These are phyloP conservation scores for Tylopilus vinaceipallidus DNA, from an alignment of 768 basidiomycete species.

Conservation along the genomic window DNA sequence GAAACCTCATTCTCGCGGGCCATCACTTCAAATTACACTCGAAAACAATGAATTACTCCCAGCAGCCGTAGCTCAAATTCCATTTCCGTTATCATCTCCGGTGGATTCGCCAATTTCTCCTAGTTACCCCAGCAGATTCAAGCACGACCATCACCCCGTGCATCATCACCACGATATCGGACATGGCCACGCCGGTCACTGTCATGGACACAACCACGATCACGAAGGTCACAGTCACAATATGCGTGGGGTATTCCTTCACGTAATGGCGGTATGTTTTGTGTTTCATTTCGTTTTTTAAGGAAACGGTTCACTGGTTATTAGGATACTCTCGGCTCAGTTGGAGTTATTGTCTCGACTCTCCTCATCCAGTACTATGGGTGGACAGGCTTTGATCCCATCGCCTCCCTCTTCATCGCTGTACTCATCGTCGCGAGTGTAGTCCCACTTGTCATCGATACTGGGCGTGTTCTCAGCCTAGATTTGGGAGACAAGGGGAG, in stretches of 20 bases:
- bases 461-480: constrained; percentile 81
- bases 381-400: constrained; percentile 98
- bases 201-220: constrained; percentile 49
- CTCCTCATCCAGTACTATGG: constrained; percentile 93
- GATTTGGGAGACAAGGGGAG: constrained; percentile 70
- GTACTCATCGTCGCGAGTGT: constrained; percentile 94
- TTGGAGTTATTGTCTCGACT: constrained; percentile 97
- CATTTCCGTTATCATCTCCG: constrained; percentile 28
- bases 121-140: constrained; percentile 51
- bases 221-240: constrained; percentile 94
- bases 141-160: constrained; percentile 44
- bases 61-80: constrained; percentile 18
- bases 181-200: constrained; percentile 47
- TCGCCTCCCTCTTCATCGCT: constrained; percentile 96
- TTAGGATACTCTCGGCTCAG: constrained; percentile 93
- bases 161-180: constrained; percentile 19
- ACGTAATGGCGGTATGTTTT: constrained; percentile 84
- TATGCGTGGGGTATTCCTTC: constrained; percentile 98
- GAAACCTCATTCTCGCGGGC: constrained; percentile 39
- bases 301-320: constrained; percentile 7
- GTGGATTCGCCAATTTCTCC: constrained; percentile 61
- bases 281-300: constrained; percentile 21
- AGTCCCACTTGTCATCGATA: constrained; percentile 91
- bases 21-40: constrained; percentile 40
- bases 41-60: constrained; percentile 21